phyloP scores from a whole-genome alignment of 768 basidiomycete genomes.

The Leccinum truebloodii region DNA sequence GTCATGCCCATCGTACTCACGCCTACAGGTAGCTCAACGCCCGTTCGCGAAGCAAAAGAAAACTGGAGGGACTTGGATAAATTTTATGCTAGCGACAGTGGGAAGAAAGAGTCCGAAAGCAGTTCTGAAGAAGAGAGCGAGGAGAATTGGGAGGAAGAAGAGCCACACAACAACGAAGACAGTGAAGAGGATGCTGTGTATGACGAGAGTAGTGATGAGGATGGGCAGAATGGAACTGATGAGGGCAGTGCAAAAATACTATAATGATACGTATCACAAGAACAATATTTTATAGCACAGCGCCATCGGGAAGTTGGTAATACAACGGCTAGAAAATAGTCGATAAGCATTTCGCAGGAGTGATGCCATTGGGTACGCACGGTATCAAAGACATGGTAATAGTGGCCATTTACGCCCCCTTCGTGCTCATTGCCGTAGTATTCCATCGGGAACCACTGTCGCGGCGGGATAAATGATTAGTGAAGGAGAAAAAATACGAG shows the following conservation, averaged over 20 bases:
- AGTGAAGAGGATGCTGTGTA: conserved; percentile 30
- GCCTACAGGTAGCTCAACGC: conserved; percentile 50
- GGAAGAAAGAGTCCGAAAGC: conserved; percentile 36
- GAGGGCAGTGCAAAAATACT: conserved; percentile 14
- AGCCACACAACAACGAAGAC: conserved; percentile 30
- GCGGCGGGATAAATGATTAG: conserved; percentile 2
- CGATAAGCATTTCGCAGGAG: background rate
- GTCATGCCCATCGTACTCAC: conserved; percentile 56
- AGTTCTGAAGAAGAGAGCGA: conserved; percentile 36
- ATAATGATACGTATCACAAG: conserved; percentile 9
- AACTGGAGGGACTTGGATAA: conserved; percentile 65
- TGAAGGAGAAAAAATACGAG: background rate
- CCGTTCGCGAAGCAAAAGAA: conserved; percentile 45
- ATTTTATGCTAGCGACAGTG: conserved; percentile 60
- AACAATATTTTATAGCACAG: conserved; percentile 35
- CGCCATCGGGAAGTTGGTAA: conserved; percentile 49
- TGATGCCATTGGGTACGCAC: conserved; percentile 38
- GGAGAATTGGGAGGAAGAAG: conserved; percentile 27
- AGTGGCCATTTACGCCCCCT: conserved; percentile 69
- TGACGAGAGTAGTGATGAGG: conserved; percentile 20
- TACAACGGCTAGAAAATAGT: conserved; percentile 46
- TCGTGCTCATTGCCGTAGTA: conserved; percentile 57
- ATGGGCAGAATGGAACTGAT: conserved; percentile 21
- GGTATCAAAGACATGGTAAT: conserved; percentile 75
- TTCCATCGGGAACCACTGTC: conserved; percentile 75